Evolutionary conservation across 2,329 filamentous ascomycete genomes (phyloP), one percentile per base, ranked within the genome.

Genomic region (Achaetomium macrosporum): DNA sequence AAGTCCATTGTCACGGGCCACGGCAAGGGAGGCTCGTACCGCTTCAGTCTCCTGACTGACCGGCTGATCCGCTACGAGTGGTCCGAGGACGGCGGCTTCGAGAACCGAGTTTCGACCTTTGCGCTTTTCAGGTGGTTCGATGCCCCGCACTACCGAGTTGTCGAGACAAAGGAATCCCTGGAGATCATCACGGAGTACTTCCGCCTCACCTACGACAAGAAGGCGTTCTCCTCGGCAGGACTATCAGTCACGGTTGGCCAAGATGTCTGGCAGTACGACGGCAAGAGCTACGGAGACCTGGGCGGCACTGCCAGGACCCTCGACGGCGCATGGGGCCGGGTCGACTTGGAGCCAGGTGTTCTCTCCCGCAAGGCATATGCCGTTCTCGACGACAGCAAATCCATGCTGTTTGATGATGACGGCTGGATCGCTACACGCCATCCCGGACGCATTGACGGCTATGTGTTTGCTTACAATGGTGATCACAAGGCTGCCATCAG

Each of bases 21-120:
- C 25, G 51, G 55, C 42, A 50, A 49, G 39, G 53, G 53, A 3
- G 64, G 68, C 37, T 47, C 42, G 10, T 84, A 79, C 64, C 77
- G 82, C 50, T 84, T 85, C 63, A 83, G 77, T 9, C 58, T 85
- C 43, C 70, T 85, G 44, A 76, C 73, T 10, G 75, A 82, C 47
- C 70, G 75, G 2, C 69, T 84, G 2, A 57, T 85, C 29, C 77
- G 82, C 31, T 83, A 79, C 56, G 82, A 85, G 66, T 85, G 79
- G 79, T 75, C 81, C 0, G 69, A 73, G 11, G 81, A 85, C 56
- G 74, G 76, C 45, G 61, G 69, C 33, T 85, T 85, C 59, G 82
- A 85, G 62, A 81, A 85, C 62, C 75, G 81, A 5, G 77, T 79
- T 0, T 84, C 80, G 0, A 78, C 77, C 10, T 81, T 85, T 61